phyloP scores from a whole-genome alignment of 2,329 filamentous ascomycete species.

The Aureobasidium musti region DNA sequence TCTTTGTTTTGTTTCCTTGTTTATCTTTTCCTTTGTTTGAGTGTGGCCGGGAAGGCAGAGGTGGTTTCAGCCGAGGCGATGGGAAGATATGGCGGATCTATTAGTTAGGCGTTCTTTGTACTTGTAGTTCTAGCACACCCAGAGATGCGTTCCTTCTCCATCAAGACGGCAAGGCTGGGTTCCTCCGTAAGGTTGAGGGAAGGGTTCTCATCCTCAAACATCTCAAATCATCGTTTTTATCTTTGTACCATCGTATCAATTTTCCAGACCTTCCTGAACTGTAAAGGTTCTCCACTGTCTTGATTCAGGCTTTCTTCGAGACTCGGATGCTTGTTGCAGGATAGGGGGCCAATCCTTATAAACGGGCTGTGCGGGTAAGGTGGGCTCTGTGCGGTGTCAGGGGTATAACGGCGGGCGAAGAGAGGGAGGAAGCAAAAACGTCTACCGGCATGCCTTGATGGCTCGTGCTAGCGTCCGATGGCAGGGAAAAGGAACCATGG shows the following conservation, averaged over 20 bases:
- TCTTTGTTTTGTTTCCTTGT: conserved; percentile 22
- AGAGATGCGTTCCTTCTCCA: not conserved
- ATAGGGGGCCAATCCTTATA: not conserved
- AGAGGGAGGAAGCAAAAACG: not conserved
- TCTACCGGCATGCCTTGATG: not conserved
- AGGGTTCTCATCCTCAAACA: not conserved
- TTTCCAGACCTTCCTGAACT: not conserved
- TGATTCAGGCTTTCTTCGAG: not conserved
- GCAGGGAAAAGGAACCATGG: not conserved
- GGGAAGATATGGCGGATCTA: not conserved
- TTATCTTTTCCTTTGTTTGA: conserved; percentile 8
- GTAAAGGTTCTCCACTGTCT: not conserved
- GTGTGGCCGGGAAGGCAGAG: not conserved
- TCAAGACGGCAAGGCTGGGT: conserved; percentile 5
- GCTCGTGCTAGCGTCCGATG: not conserved
- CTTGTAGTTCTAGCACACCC: conserved; percentile 1
- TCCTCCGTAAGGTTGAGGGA: not conserved
- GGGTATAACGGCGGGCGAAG: not conserved
- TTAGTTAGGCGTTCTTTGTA: conserved; percentile 11
- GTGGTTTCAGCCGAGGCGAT: not conserved
- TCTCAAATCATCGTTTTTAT: not conserved
- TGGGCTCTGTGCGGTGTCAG: not conserved
- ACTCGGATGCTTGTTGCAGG: not conserved
- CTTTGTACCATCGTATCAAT: not conserved
- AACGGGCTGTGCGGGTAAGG: conserved; percentile 7